Percentiles rank a stretch among this genome's conserved stretches.
Evolutionary conservation across 768 basidiomycete species (phyloP).

Genomic region (Melanogaster broomeanus): DNA sequence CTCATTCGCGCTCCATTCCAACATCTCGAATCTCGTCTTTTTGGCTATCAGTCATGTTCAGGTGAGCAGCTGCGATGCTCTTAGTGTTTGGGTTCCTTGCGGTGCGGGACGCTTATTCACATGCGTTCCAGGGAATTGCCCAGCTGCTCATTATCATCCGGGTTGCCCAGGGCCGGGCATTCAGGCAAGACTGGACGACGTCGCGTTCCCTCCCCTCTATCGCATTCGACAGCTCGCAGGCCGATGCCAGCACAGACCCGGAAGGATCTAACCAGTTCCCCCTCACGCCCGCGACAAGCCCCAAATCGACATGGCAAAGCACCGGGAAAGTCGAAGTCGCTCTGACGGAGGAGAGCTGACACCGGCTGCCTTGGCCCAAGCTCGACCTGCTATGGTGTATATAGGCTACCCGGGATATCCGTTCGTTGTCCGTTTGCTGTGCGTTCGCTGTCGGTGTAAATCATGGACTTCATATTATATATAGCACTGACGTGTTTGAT

Average conservation of each 20-base stretch:
- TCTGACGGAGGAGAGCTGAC: too few relatives aligned
- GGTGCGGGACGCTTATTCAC: background rate
- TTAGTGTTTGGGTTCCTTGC: background rate
- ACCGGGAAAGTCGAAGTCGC: too few relatives aligned
- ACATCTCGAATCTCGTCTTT: slow-evolving; percentile 36
- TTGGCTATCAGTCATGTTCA: slow-evolving; percentile 33
- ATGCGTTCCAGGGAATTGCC: slow-evolving; percentile 30
- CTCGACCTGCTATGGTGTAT: too few relatives aligned
- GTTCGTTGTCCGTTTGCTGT: too few relatives aligned
- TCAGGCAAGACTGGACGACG: background rate
- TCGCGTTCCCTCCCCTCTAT: background rate
- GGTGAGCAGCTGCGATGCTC: slow-evolving; percentile 12
- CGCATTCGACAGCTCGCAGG: background rate
- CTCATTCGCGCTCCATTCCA: slow-evolving; percentile 22
- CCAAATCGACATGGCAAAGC: too few relatives aligned
- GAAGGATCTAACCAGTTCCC: background rate
- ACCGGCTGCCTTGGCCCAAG: too few relatives aligned
- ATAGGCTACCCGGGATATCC: too few relatives aligned
- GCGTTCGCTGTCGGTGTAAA: too few relatives aligned
- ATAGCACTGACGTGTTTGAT: too few relatives aligned
- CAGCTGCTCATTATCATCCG: slow-evolving; percentile 38
- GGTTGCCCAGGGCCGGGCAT: slow-evolving; percentile 32
- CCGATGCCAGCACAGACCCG: background rate
- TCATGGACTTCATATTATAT: too few relatives aligned
- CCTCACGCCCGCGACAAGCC: too few relatives aligned